Conservation (phyloP, 2,329 filamentous ascomycete species). For the Fusarium domesticum region DNA sequence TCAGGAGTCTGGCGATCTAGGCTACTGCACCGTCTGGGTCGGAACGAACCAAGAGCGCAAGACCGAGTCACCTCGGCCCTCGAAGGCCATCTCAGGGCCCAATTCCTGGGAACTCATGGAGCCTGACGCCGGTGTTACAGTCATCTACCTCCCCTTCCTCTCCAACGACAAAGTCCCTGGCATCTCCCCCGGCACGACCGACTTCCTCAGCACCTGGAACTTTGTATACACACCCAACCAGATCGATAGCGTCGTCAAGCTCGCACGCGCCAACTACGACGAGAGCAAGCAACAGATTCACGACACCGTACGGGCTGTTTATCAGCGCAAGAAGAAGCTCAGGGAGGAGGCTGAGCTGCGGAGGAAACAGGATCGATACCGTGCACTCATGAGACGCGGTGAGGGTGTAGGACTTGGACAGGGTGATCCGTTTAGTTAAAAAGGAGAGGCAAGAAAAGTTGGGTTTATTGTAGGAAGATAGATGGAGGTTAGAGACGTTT, state of each 20-base stretch:
- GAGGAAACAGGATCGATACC: conserved; percentile 40
- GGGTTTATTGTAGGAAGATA: not conserved
- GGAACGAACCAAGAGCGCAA: conserved; percentile 75
- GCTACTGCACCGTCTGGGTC: conserved; percentile 94
- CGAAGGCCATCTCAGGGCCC: conserved; percentile 57
- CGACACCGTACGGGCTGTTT: conserved; percentile 79
- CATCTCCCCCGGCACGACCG: conserved; percentile 77
- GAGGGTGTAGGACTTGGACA: conserved; percentile 56
- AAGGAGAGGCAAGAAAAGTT: not conserved
- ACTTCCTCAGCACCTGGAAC: conserved; percentile 96
- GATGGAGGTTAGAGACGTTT: not conserved
- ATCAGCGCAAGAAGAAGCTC: conserved; percentile 79
- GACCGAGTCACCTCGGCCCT: conserved; percentile 49
- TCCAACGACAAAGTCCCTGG: conserved; percentile 75
- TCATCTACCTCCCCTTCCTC: conserved; percentile 88
- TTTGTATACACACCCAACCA: conserved; percentile 92
- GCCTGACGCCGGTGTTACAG: conserved; percentile 78
- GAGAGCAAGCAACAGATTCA: conserved; percentile 78
- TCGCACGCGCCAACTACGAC: conserved; percentile 82
- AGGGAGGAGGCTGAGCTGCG: conserved; percentile 53
- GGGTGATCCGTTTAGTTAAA: conserved; percentile 62
- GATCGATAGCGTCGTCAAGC: conserved; percentile 76
- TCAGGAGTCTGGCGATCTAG: conserved; percentile 60
- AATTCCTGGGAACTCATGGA: conserved; percentile 65
- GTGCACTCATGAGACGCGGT: conserved; percentile 48